Evolutionary conservation across 768 basidiomycete species (phyloP).

Genomic region (Collybia nuda): DNA sequence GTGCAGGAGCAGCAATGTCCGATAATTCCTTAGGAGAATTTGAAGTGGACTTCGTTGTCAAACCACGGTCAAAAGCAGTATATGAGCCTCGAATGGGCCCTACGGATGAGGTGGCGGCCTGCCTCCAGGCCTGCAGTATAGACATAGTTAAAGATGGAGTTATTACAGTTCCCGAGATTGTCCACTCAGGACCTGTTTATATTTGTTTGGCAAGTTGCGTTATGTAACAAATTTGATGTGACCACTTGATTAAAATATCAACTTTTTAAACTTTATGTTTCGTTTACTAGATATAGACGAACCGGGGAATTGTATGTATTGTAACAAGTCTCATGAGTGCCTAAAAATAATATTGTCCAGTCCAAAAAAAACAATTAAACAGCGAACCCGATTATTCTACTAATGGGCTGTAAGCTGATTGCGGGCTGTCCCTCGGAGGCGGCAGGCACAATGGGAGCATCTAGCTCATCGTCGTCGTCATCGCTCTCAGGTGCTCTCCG

Average conservation of each 20-base stretch:
- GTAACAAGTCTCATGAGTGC: too few relatives aligned
- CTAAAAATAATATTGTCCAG: too few relatives aligned
- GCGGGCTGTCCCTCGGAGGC: slow-evolving; percentile 44
- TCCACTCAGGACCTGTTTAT: neutral
- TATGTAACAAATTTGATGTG: too few relatives aligned
- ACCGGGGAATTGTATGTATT: too few relatives aligned
- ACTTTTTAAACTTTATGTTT: too few relatives aligned
- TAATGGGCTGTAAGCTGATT: slow-evolving; percentile 57
- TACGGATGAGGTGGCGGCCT: slow-evolving; percentile 25
- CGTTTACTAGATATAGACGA: too few relatives aligned
- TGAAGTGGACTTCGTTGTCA: slow-evolving; percentile 28
- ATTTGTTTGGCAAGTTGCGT: neutral
- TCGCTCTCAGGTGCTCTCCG: slow-evolving; percentile 61
- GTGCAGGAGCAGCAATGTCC: slow-evolving; percentile 40
- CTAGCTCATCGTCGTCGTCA: slow-evolving; percentile 51
- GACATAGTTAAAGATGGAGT: slow-evolving; percentile 40
- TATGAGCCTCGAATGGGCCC: slow-evolving; percentile 16
- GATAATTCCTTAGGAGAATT: slow-evolving; percentile 30
- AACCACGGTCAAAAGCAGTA: slow-evolving; percentile 21
- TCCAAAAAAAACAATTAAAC: slow-evolving; percentile 12
- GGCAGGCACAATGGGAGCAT: slow-evolving; percentile 38
- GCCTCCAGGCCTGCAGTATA: slow-evolving; percentile 47
- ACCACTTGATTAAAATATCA: too few relatives aligned
- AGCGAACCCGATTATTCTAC: slow-evolving; percentile 60
- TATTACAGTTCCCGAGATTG: neutral